Base-by-base conservation (phyloP, 495 filamentous ascomycete genomes). In the Penicillium steckii region DNA sequence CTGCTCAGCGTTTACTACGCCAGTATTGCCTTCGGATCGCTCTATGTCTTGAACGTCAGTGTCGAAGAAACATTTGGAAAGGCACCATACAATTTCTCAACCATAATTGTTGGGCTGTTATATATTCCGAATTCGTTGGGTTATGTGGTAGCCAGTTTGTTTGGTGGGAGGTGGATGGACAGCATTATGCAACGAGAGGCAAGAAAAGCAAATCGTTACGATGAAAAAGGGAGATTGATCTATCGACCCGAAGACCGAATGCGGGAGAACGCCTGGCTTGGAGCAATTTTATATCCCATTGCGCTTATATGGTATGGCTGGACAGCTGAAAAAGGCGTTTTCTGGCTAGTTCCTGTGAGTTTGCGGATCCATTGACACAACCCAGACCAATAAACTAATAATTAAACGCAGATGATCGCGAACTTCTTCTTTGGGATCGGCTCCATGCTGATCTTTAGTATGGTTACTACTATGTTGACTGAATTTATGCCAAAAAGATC, bases 361-460 rank as follows among this genome's bases (percentile, higher is more conserved):
- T n/a, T 8, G 8, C 8, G 18, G 5, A 37, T 1, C 18, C 3
- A 19, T 15, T 15, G 4, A 15, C 10, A 37, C 18, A 5, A 13
- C n/a, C 13, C 22, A 18, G 24, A 13, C 10, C 27, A 35, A n/a
- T 19, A 19, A 3, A 70, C 27, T 72, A 4, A 19, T 12, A 17
- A 38, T 21, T 43, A 48, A 32, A 18, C 10, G 27, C 10, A 81
- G 71, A 78, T 87, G 72, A 81, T 94, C 25, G 87, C 88, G 4
- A 94, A 90, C 50, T 92, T 95, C 69, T 88, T 88, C 66, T 96
- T 96, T 64, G 93, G 93, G 13, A 64, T 90, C 35, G 90, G 90
- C 4, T 85, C 79, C 41, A 97, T 97, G 93, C 74, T 97, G 13
- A 88, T 96, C 19, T 96, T 97, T 68, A 76, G 80, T 23, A 80